phyloP scores from a whole-genome alignment of 1,139 yeast genomes.

The Diutina sp. region DNA sequence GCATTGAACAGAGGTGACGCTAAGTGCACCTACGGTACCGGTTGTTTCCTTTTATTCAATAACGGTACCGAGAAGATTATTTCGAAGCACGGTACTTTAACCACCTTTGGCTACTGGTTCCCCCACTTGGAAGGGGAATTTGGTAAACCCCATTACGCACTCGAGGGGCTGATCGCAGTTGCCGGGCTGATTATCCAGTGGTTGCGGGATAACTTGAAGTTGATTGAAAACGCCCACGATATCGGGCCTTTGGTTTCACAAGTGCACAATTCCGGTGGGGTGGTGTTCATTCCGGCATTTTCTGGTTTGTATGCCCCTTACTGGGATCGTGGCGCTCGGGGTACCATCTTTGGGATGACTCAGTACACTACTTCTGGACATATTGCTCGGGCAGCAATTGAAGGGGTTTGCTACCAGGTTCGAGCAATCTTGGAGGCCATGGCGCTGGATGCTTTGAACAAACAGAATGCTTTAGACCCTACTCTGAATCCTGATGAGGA shows the following conservation, averaged over 20 bases:
- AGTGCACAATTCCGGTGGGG: constrained; percentile 79
- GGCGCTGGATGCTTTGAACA: constrained; percentile 68
- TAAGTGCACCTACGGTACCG: constrained; percentile 96
- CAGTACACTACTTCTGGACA: constrained; percentile 81
- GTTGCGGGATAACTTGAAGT: constrained; percentile 81
- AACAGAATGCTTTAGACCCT: constrained; percentile 32
- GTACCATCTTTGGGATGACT: constrained; percentile 86
- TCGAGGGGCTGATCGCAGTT: constrained; percentile 93
- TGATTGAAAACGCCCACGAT: constrained; percentile 73
- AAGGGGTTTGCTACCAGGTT: constrained; percentile 91
- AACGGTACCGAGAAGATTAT: constrained; percentile 61
- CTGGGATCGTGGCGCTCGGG: constrained; percentile 91
- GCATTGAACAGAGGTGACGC: constrained; percentile 80
- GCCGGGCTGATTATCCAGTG: constrained; percentile 94
- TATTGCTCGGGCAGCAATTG: constrained; percentile 87
- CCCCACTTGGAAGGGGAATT: constrained; percentile 44
- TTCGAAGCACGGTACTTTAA: constrained; percentile 70
- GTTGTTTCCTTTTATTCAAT: constrained; percentile 82
- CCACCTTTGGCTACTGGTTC: constrained; percentile 86
- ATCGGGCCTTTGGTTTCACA: constrained; percentile 83
- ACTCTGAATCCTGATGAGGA: constrained; percentile 26
- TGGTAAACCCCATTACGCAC: constrained; percentile 68
- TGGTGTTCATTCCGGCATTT: constrained; percentile 90
- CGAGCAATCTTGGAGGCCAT: constrained; percentile 84
- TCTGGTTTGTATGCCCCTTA: constrained; percentile 92